phyloP scores from a whole-genome alignment of 148 eudicot genomes.

The Oxyria digyna region DNA sequence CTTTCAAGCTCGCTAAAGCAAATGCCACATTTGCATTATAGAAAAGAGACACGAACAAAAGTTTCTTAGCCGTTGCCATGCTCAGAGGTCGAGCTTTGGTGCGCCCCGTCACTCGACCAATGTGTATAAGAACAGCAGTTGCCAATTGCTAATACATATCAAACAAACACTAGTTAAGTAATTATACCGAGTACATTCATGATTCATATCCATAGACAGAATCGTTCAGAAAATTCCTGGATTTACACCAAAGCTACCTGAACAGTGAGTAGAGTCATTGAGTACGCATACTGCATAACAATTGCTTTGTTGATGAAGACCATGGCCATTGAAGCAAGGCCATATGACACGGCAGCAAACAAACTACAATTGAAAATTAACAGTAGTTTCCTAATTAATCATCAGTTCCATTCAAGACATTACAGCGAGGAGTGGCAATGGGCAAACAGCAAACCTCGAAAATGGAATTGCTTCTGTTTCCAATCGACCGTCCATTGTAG shows the following conservation, averaged over 20 bases:
- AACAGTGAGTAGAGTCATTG: constrained; percentile 83
- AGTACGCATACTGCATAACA: constrained; percentile 70
- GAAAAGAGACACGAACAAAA: constrained; percentile 76
- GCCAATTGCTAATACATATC: constrained; percentile 55
- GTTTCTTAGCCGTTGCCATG: constrained; percentile 76
- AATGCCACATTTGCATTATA: constrained; percentile 97
- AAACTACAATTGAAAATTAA: constrained; percentile 29
- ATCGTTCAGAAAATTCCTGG: too few relatives aligned
- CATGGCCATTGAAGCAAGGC: constrained; percentile 95
- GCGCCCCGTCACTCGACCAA: constrained; percentile 64
- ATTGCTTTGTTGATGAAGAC: constrained; percentile 93
- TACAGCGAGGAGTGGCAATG: not conserved
- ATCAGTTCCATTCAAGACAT: not conserved
- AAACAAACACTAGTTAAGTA: not conserved
- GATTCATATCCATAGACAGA: not conserved
- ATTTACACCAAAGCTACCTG: constrained; percentile 39
- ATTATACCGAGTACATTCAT: not conserved
- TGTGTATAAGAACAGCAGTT: constrained; percentile 67
- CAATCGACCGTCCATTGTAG: constrained; percentile 15
- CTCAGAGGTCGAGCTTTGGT: constrained; percentile 60
- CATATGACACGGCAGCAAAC: constrained; percentile 82
- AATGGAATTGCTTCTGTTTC: constrained; percentile 17
- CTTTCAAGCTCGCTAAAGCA: constrained; percentile 98
- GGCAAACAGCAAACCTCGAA: constrained; percentile 20
- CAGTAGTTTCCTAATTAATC: not conserved